A percentile compares a stretch with the other conserved stretches of the same genome.
phyloP scores from a whole-genome alignment of 176 grass and related monocot species.

The Triticum aestivum region IWGSC_CS_RefSeq_v2.1 NC_057802.1:463877598-463878097 shows the following conservation, averaged over 20 bases:
- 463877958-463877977: constrained; percentile 55
- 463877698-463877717: constrained; percentile 89
- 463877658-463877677: constrained; percentile 51
- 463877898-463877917: constrained; percentile 72
- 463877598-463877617: constrained; percentile 53
- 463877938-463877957: constrained; percentile 87
- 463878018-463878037: constrained; percentile 92
- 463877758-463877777: constrained; percentile 72
- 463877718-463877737: constrained; percentile 71
- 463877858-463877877: constrained; percentile 81
- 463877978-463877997: constrained; percentile 74
- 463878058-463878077: constrained; percentile 93
- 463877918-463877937: constrained; percentile 85
- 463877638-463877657: constrained; percentile 84
- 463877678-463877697: constrained; percentile 80
- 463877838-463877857: constrained; percentile 85
- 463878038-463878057: constrained; percentile 96
- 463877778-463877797: constrained; percentile 54
- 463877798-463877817: constrained; percentile 29
- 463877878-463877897: constrained; percentile 93
- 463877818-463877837: constrained; percentile 27
- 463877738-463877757: constrained; percentile 80
- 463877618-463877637: constrained; percentile 45
- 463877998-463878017: constrained; percentile 98
- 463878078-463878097: constrained; percentile 83